Evolutionary conservation across 768 basidiomycete species (phyloP).

Genomic region (Panellus pusillus): DNA sequence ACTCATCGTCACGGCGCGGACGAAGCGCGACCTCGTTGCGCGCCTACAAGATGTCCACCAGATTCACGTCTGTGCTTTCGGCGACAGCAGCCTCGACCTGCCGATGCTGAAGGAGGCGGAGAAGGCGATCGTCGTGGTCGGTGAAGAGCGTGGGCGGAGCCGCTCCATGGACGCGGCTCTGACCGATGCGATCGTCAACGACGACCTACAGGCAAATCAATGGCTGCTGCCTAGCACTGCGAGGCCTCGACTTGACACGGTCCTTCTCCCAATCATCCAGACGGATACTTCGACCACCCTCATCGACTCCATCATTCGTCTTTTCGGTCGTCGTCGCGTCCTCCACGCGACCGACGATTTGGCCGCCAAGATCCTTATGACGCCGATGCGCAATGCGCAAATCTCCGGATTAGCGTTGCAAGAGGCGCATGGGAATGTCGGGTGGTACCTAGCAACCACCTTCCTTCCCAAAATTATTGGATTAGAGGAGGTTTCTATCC

Average conservation of each 20-base stretch:
- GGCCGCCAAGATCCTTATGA: constrained; percentile 27
- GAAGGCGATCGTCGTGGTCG: constrained; percentile 25
- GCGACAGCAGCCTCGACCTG: constrained; percentile 26
- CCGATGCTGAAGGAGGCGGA: constrained; percentile 26
- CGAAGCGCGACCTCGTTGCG: constrained; percentile 21
- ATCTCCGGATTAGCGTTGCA: constrained; percentile 22
- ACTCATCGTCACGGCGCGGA: constrained; percentile 22
- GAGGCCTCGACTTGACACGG: constrained; percentile 21
- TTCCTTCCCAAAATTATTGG: constrained; percentile 23
- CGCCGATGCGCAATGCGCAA: constrained; percentile 25
- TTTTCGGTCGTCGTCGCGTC: constrained; percentile 10
- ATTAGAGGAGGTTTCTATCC: constrained; percentile 24
- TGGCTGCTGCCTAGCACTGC: constrained; percentile 21
- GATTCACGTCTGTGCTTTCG: constrained; percentile 24
- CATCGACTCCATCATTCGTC: constrained; percentile 13
- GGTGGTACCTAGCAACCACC: constrained; percentile 20
- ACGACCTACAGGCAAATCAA: constrained; percentile 21
- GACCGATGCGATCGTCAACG: constrained; percentile 20
- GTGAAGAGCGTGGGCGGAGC: constrained; percentile 23
- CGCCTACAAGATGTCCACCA: constrained; percentile 20
- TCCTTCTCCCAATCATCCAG: constrained; percentile 18
- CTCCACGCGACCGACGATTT: constrained; percentile 18
- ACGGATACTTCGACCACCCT: constrained; percentile 3
- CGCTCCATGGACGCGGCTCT: constrained; percentile 23
- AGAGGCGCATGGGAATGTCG: constrained; percentile 18